Percentiles rank a stretch among this genome's conserved stretches.
These are phyloP conservation scores for Ehretia macrophylla DNA, from an alignment of 257 asterid genomes.

Conservation along the genomic window DNA sequence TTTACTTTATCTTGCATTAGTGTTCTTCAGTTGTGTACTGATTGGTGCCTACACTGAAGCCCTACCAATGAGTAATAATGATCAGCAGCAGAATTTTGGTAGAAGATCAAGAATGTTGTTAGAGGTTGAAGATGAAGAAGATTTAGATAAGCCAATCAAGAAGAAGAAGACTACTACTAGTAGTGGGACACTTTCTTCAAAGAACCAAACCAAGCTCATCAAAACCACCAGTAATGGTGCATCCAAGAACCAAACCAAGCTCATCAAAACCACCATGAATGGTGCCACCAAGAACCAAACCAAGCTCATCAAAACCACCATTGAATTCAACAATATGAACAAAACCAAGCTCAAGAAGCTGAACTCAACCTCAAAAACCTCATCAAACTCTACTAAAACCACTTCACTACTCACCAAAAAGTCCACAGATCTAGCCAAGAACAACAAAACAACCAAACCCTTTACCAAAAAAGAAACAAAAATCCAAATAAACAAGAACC, in stretches of 20 bases:
- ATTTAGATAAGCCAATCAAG: conserved; percentile 32
- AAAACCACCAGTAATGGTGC: conserved; percentile 12
- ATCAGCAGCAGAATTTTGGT: conserved; percentile 7
- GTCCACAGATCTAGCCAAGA: conserved; percentile 49
- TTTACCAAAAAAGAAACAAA: conserved; percentile 7
- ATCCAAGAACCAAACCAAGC: conserved; percentile 42
- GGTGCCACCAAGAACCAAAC: conserved; percentile 45
- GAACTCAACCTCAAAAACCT: conserved; percentile 56
- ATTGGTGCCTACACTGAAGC: conserved; percentile 17
- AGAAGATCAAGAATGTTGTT: conserved; percentile 32
- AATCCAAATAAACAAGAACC: conserved; percentile 20
- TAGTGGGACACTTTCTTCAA: conserved; percentile 3
- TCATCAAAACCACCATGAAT: conserved; percentile 15
- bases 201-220: conserved; percentile 31
- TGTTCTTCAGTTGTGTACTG: conserved; percentile 41
- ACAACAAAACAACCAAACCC: conserved; percentile 52
- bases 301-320: conserved; percentile 26
- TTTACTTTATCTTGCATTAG: conserved; percentile 26
- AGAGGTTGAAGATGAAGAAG: conserved; percentile 24
- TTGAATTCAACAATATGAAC: conserved; percentile 17
- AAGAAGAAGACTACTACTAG: conserved; percentile 11
- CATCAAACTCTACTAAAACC: conserved; percentile 41
- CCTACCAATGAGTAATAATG: conserved; percentile 6
- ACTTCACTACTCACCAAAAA: conserved; percentile 32
- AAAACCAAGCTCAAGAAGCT: conserved; percentile 54